Evolutionary conservation across 345 rosid species (phyloP).

Genomic region (Garcia nutans): DNA sequence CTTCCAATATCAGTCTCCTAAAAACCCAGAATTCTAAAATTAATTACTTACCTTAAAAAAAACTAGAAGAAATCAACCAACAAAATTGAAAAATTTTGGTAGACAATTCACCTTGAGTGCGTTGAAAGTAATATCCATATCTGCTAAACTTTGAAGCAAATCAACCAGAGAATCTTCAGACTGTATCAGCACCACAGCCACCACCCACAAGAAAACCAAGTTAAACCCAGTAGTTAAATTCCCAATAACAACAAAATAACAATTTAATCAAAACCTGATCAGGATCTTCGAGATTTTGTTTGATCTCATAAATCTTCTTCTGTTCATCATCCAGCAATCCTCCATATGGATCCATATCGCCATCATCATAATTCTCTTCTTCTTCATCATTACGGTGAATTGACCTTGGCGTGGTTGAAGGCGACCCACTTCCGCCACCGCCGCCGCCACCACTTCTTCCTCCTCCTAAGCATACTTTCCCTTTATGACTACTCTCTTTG

Average conservation of each 20-base stretch:
- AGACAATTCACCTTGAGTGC: slow-evolving; percentile 64
- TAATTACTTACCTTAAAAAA: not conserved
- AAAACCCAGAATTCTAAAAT: not conserved
- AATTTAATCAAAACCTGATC: slow-evolving; percentile 57
- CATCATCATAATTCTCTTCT: slow-evolving; percentile 41
- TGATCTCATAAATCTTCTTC: slow-evolving; percentile 76
- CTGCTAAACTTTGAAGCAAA: slow-evolving; percentile 90
- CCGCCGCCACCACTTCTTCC: not conserved
- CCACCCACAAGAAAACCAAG: not conserved
- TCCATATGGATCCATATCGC: slow-evolving; percentile 61
- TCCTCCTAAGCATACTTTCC: not conserved
- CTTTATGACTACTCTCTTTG: slow-evolving; percentile 32
- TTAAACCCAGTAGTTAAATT: slow-evolving; percentile 14
- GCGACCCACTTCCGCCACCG: slow-evolving; percentile 28
- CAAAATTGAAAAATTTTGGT: not conserved
- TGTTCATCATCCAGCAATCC: slow-evolving; percentile 96
- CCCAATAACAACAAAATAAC: slow-evolving; percentile 1
- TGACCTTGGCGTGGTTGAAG: slow-evolving; percentile 48
- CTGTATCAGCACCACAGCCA: slow-evolving; percentile 32
- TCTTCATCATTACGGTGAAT: slow-evolving; percentile 54
- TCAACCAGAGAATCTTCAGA: slow-evolving; percentile 82
- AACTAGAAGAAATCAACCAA: not conserved
- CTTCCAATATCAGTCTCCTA: slow-evolving; percentile 80
- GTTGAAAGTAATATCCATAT: slow-evolving; percentile 92
- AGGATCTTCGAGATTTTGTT: slow-evolving; percentile 79